phyloP scores from a whole-genome alignment of 805 yeast genomes.

The Metschnikowia kunwiensis region DNA sequence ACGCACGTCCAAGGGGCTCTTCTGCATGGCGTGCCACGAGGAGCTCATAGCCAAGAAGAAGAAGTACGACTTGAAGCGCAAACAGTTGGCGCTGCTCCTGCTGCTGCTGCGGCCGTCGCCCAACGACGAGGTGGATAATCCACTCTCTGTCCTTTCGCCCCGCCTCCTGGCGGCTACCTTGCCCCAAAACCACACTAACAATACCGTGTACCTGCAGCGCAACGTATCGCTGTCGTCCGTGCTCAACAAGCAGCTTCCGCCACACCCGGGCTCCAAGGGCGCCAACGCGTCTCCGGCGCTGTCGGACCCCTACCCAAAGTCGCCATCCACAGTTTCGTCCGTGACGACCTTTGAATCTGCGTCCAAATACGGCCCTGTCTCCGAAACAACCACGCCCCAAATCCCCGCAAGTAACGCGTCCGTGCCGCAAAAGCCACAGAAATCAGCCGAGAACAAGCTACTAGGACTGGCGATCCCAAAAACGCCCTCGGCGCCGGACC shows the following conservation, averaged over 20 bases:
- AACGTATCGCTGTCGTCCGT: conserved; percentile 12
- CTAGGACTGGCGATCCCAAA: conserved; percentile 8
- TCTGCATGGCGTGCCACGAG: conserved; percentile 92
- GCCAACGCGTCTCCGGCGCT: conserved; percentile 1
- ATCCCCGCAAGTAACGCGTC: not conserved
- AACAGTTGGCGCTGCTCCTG: conserved; percentile 29
- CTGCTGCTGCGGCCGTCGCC: conserved; percentile 22
- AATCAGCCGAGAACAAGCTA: conserved; percentile 1
- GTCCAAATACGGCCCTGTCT: not conserved
- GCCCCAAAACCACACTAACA: not conserved
- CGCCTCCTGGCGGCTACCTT: conserved; percentile 84
- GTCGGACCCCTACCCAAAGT: conserved; percentile 1
- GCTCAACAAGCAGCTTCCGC: conserved; percentile 13
- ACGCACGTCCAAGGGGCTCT: conserved; percentile 85
- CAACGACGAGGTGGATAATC: conserved; percentile 6
- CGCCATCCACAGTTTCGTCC: not conserved
- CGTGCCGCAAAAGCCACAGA: not conserved
- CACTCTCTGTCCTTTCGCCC: conserved; percentile 51
- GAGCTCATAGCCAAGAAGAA: conserved; percentile 72
- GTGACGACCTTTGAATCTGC: conserved; percentile 4
- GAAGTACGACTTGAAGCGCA: conserved; percentile 51
- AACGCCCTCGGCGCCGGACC: not conserved
- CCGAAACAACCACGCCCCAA: not conserved
- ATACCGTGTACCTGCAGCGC: conserved; percentile 4
- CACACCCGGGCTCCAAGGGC: conserved; percentile 6